phyloP scores from a whole-genome alignment of 257 asterid species.

The Plectranthus barbatus region DNA sequence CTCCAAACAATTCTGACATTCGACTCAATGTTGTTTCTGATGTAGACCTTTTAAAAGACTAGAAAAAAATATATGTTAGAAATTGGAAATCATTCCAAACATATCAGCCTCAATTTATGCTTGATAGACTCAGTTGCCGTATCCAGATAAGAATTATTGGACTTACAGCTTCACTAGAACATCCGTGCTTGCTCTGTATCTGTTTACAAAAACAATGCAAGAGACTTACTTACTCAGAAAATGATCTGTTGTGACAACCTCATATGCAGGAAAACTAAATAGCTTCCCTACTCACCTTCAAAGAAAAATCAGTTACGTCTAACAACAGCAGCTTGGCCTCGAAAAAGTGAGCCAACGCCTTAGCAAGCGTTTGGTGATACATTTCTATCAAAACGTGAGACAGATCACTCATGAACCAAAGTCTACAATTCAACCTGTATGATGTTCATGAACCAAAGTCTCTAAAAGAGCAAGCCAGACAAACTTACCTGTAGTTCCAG shows the following conservation, averaged over 20 bases:
- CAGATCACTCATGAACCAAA: not conserved
- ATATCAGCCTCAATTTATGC: not conserved
- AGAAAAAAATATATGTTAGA: slow-evolving; percentile 3
- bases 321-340: slow-evolving; percentile 59
- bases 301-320: slow-evolving; percentile 60
- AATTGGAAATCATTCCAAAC: not conserved
- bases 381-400: slow-evolving; percentile 34
- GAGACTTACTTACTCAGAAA: slow-evolving; percentile 3
- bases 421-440: not conserved
- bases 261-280: not conserved
- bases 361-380: slow-evolving; percentile 77
- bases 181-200: slow-evolving; percentile 80
- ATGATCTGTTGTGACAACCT: not conserved
- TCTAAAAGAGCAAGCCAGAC: slow-evolving; percentile 11
- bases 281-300: slow-evolving; percentile 40
- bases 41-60: slow-evolving; percentile 65
- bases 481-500: slow-evolving; percentile 71
- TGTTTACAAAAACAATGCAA: slow-evolving; percentile 23
- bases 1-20: slow-evolving; percentile 57
- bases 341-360: slow-evolving; percentile 74
- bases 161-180: slow-evolving; percentile 54
- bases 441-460: not conserved
- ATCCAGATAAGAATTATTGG: not conserved
- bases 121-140: too few species aligned
- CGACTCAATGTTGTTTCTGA: slow-evolving; percentile 66